These are phyloP conservation scores for Ustulina deusta DNA, from an alignment of 2,329 filamentous ascomycete species.

Conservation along the genomic window DNA sequence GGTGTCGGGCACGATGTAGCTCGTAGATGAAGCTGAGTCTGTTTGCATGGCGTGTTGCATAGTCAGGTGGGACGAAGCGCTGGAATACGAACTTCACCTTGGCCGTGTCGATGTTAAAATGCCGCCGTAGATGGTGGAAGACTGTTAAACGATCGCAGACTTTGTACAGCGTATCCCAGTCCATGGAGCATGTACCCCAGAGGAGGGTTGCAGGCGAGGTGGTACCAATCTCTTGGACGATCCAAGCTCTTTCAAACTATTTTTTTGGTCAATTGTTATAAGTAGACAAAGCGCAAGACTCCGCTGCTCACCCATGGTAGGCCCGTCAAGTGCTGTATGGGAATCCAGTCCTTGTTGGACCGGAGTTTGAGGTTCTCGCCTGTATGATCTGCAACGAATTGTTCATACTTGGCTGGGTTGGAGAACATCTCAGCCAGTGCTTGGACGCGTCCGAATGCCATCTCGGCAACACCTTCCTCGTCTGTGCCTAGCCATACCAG, in stretches of 20 bases:
- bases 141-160: background rate
- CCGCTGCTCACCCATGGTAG: background rate
- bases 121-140: slow-evolving; percentile 16
- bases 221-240: slow-evolving; percentile 22
- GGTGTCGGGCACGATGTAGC: slow-evolving; percentile 14
- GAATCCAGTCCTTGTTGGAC: background rate
- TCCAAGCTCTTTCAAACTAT: slow-evolving; percentile 4
- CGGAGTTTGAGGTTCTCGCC: background rate
- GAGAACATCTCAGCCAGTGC: background rate
- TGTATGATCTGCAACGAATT: background rate
- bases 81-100: slow-evolving; percentile 12
- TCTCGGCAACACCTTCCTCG: background rate
- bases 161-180: slow-evolving; percentile 11
- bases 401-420: background rate
- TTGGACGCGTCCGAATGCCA: background rate
- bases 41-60: slow-evolving; percentile 10
- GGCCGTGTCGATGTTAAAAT: background rate
- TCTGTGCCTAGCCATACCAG: background rate
- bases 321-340: slow-evolving; percentile 3
- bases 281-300: background rate
- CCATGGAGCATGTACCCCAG: slow-evolving; percentile 1
- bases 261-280: background rate
- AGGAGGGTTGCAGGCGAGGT: slow-evolving; percentile 5
- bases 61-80: slow-evolving; percentile 18
- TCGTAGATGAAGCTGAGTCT: slow-evolving; percentile 23